Conservation (phyloP, 2,329 filamentous ascomycete genomes). For the Exophiala sideris region DNA sequence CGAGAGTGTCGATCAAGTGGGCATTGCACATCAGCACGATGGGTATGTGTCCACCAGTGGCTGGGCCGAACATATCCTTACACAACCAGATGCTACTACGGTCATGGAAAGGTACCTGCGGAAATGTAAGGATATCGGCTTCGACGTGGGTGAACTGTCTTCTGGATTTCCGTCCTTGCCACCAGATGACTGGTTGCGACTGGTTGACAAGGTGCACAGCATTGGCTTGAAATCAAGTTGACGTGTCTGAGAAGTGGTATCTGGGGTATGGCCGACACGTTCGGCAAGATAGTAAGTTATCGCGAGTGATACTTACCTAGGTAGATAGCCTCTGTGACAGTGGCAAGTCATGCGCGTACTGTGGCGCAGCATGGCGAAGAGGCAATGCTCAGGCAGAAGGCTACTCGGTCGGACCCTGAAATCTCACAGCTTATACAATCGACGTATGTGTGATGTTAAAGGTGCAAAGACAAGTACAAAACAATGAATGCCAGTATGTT, state of each 20-base stretch:
- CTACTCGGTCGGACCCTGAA: too few species aligned
- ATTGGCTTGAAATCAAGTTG: conserved; percentile 49
- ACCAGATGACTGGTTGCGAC: conserved; percentile 51
- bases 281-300: conserved; percentile 50
- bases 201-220: conserved; percentile 48
- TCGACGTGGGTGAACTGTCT: conserved; percentile 55
- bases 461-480: too few species aligned
- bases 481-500: too few species aligned
- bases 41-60: conserved; percentile 56
- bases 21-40: too few species aligned
- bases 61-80: conserved; percentile 54
- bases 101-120: conserved; percentile 52
- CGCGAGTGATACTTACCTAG: conserved; percentile 3
- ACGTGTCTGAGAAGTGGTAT: conserved; percentile 51
- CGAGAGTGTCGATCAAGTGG: too few species aligned
- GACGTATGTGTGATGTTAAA: too few species aligned
- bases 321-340: not conserved
- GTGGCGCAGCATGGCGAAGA: too few species aligned
- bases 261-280: conserved; percentile 56
- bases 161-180: conserved; percentile 55
- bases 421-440: too few species aligned
- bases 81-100: conserved; percentile 43
- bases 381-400: too few species aligned
- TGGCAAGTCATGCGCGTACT: not conserved
- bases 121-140: conserved; percentile 52